These are phyloP conservation scores for Entoloma clypeatum DNA, from an alignment of 1,284 basidiomycete genomes.

Conservation along the genomic window DNA sequence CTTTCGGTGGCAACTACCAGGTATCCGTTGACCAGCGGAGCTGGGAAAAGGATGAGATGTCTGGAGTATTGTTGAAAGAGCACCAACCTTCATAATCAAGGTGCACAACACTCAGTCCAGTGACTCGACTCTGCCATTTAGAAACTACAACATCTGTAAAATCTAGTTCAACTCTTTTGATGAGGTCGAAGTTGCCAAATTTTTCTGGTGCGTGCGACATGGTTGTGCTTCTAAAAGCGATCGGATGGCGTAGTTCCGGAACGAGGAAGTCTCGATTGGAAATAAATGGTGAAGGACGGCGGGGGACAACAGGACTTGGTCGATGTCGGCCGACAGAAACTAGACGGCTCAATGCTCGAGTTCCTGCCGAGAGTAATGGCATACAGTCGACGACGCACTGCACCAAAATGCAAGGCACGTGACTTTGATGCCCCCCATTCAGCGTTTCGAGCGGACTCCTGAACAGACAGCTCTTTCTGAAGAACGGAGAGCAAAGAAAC, in stretches of 20 bases:
- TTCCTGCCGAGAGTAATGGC: conserved; percentile 31
- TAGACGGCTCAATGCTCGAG: conserved; percentile 24
- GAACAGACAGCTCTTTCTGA: conserved; percentile 55
- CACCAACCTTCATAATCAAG: conserved; percentile 75
- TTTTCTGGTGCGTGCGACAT: conserved; percentile 30
- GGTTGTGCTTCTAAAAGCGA: conserved; percentile 15
- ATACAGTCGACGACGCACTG: conserved; percentile 22
- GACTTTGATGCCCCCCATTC: conserved; percentile 5
- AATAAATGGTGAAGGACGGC: conserved; percentile 6
- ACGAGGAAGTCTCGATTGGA: conserved; percentile 25
- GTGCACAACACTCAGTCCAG: conserved; percentile 78
- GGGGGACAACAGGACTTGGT: conserved; percentile 3
- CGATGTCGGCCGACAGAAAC: conserved; percentile 10
- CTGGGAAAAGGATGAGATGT: conserved; percentile 35
- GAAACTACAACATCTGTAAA: conserved; percentile 76
- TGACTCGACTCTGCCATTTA: conserved; percentile 80
- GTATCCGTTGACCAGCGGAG: conserved; percentile 89
- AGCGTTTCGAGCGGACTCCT: conserved; percentile 37
- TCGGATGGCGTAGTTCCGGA: conserved; percentile 23
- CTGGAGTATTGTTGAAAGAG: not conserved
- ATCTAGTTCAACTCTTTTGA: conserved; percentile 67
- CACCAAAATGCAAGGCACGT: not conserved
- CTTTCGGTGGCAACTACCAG: conserved; percentile 94
- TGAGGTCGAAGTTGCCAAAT: conserved; percentile 77
- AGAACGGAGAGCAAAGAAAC: conserved; percentile 50